phyloP scores from a whole-genome alignment of 2,329 filamentous ascomycete species.

The Hypoxylon sp. region DNA sequence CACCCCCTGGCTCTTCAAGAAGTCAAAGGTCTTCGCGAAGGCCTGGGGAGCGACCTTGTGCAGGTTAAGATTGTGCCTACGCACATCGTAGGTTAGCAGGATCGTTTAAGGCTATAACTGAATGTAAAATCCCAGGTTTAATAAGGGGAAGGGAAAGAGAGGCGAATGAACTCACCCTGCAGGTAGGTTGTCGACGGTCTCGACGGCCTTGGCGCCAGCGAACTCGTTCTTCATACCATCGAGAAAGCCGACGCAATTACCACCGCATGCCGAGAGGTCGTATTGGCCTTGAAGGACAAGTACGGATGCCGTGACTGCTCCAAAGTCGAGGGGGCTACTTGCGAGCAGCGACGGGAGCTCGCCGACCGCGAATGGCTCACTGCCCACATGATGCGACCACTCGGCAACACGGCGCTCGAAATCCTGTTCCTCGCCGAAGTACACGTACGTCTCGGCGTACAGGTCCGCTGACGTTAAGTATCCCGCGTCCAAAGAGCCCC shows the following conservation, averaged over 20 bases:
- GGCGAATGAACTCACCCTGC: slow-evolving; percentile 45
- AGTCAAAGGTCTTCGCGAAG: slow-evolving; percentile 47
- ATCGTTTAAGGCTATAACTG: background rate
- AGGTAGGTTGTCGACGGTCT: slow-evolving; percentile 49
- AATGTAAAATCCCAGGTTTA: too few species aligned
- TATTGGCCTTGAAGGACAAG: slow-evolving; percentile 48
- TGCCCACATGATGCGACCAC: slow-evolving; percentile 47
- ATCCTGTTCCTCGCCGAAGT: slow-evolving; percentile 42
- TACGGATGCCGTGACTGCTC: slow-evolving; percentile 44
- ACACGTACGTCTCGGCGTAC: slow-evolving; percentile 48
- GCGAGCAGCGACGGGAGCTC: slow-evolving; percentile 49
- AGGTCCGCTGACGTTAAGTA: slow-evolving; percentile 48
- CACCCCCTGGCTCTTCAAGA: slow-evolving; percentile 46
- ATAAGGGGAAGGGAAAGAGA: too few species aligned
- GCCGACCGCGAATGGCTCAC: slow-evolving; percentile 49
- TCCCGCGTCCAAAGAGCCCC: slow-evolving; percentile 46
- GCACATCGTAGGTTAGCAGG: background rate
- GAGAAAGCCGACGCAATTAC: slow-evolving; percentile 48
- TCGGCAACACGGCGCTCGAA: slow-evolving; percentile 49
- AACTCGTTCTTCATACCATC: slow-evolving; percentile 39
- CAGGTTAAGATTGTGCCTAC: slow-evolving; percentile 49
- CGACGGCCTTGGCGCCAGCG: slow-evolving; percentile 37
- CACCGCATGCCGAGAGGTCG: slow-evolving; percentile 51
- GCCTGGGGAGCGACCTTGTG: slow-evolving; percentile 48
- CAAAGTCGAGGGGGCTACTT: slow-evolving; percentile 43